phyloP scores from a whole-genome alignment of 306 rosid genomes.

The Carpinus viminea region DNA sequence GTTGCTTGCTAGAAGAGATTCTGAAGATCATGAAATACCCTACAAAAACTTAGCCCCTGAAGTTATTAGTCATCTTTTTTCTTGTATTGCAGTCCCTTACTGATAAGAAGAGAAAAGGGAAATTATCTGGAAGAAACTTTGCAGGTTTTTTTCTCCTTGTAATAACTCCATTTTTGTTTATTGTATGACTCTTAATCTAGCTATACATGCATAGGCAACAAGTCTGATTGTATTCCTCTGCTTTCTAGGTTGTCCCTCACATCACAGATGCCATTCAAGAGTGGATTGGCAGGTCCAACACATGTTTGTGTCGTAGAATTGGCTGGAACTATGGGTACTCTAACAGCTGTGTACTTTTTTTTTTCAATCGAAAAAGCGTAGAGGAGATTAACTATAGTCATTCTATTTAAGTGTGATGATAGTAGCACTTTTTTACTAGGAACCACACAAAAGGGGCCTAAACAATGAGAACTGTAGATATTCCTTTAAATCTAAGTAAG shows the following conservation, averaged over 20 bases:
- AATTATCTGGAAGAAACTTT: conserved; percentile 95
- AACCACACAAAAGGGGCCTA: too few species aligned
- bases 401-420: too few species aligned
- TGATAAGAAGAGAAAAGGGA: conserved; percentile 75
- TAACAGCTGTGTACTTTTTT: neutral
- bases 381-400: too few species aligned
- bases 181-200: conserved; percentile 37
- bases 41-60: neutral
- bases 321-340: conserved; percentile 85
- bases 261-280: conserved; percentile 1
- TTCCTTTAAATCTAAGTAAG: too few species aligned
- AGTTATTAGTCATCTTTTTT: neutral
- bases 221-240: too few species aligned
- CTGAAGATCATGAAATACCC: conserved; percentile 21
- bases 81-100: conserved; percentile 51
- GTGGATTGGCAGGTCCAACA: conserved; percentile 57
- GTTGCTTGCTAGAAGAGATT: neutral
- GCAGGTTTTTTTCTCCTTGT: conserved; percentile 48
- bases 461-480: too few species aligned
- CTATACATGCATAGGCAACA: neutral
- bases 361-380: too few species aligned
- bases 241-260: too few species aligned
- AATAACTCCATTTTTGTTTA: conserved; percentile 7
- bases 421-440: too few species aligned
- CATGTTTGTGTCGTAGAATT: conserved; percentile 90